Evolutionary conservation across 2,329 filamentous ascomycete genomes (phyloP), one percentile per base, ranked within the genome.

Genomic region (Botryotinia convoluta): DNA sequence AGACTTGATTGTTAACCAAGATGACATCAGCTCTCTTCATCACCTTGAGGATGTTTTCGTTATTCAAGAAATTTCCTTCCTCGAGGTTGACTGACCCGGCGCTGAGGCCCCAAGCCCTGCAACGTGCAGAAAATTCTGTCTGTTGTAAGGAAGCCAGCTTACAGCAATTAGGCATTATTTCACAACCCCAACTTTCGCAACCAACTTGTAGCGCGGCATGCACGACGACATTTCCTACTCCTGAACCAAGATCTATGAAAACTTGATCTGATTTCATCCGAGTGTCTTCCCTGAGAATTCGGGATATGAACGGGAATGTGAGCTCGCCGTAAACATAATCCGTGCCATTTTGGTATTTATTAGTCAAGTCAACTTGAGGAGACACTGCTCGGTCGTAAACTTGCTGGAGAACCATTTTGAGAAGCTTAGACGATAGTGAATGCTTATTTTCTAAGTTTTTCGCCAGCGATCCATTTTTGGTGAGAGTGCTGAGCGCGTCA

Each of bases 1-100:
- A 99, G 3, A 94, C 96, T 83, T 98, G 95, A 83, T 99, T 99
- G 85, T 99, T 99, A 79, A 98, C 95, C 39, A 99, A 88, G 29
- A 99, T 89, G n/a, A 98, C 95, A 81, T 99, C 96, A 2, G 96
- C 95, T 72, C 91, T 89, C 81, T 92, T 91, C 68, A 99, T 86
- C 12, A 91, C 91, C 37, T 90, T 87, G 74, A 91, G 87, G 67
- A 98, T 93, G 73, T 86, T 86, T 26, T 87, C 82, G 77, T 92
- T 92, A 76, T 90, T 89, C 16, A 94, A 89, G 79, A 99, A 98
- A 81, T 97, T 93, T 74, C 94, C 96, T 61, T 91, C 86, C 75
- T 95, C 89, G 10, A 99, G 89, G 74, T 90, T 88, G n/a, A 96
- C 93, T 74, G 88, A 86, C 75, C 96, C 96, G 2, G 93, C 89